A percentile compares a stretch with the other conserved stretches of the same genome.
phyloP scores from a whole-genome alignment of 75 land plant genomes.

The Chamaecyparis obtusa region DNA sequence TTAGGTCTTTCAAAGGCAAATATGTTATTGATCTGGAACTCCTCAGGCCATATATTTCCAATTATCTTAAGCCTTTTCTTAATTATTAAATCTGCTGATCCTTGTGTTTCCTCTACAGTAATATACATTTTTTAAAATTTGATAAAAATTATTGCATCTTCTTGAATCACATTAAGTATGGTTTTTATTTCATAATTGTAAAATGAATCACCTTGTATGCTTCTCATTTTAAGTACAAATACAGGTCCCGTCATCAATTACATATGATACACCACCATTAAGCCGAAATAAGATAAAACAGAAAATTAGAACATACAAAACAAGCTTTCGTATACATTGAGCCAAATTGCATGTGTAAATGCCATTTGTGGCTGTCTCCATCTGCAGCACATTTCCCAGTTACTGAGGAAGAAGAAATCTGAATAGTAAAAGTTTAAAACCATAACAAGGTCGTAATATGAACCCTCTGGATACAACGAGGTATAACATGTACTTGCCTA shows the following conservation, averaged over 20 bases:
- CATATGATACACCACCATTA: neutral
- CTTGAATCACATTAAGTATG: neutral
- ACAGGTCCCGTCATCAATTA: neutral
- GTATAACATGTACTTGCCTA: neutral
- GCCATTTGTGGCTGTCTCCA: neutral
- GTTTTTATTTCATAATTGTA: neutral
- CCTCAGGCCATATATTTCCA: neutral
- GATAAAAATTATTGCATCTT: neutral
- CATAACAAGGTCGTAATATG: no score
- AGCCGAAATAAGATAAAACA: neutral
- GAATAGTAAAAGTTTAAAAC: no score
- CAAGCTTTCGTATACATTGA: neutral
- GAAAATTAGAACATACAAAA: neutral
- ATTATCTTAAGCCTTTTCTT: neutral
- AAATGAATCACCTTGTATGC: neutral
- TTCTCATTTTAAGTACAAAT: neutral
- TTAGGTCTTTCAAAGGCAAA: no score
- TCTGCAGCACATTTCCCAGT: neutral
- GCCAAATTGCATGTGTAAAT: neutral
- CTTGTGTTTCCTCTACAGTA: neutral
- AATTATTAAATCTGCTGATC: no score
- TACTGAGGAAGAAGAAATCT: no score
- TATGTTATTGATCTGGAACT: neutral
- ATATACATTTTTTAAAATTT: neutral
- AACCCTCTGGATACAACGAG: neutral